Evolutionary conservation across 225 moss, liverwort and hornwort species (phyloP), one percentile per base, ranked within the genome.

Genomic region (Polytrichum commune): DNA sequence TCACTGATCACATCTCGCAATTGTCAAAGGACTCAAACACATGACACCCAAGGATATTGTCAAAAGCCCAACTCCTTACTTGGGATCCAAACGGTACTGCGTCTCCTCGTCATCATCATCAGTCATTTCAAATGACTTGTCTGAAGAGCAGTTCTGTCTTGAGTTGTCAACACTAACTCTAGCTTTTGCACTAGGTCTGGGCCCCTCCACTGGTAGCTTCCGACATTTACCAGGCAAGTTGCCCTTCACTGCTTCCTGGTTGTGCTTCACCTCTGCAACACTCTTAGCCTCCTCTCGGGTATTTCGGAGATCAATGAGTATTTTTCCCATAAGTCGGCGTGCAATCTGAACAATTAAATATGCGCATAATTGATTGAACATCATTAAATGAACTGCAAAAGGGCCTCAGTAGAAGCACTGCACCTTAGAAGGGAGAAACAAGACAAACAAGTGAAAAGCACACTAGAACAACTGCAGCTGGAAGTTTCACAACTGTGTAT

Each of bases 81-180:
- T 99, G 19, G 98, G 98, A 78, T 99, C 98, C 81, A 99, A 73
- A 66, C 98, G 91, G 70, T 95, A 99, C 29, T 92, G 95, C 35
- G 91, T 93, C 75, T 99, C 98, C 75, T 99, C 95, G 53, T 99
- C 98, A 67, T 98, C 95, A 30, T 99, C 98, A 73, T 99, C 98
- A 72, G 95, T 91, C 53, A 93, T 90, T 65, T 90, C 94, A 63
- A 73, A 90, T 46, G 86, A 79, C 77, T 94, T 94, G 85, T 98
- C 97, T 33, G 79, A 82, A 64, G 79, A 69, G 78, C 79, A 74
- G 66, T 66, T 71, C 76, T 81, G 89, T 67, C 84, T 79, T 28
- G 85, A 74, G 79, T 67, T 78, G 64, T 92, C 91, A 74, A 75
- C 82, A 72, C 76, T 80, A 69, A 80, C 73, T 70, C 85, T 86